Evolutionary conservation across 169 alveolate species (phyloP), one percentile per base, ranked within the genome.

Genomic region (Eimeria acervulina): DNA sequence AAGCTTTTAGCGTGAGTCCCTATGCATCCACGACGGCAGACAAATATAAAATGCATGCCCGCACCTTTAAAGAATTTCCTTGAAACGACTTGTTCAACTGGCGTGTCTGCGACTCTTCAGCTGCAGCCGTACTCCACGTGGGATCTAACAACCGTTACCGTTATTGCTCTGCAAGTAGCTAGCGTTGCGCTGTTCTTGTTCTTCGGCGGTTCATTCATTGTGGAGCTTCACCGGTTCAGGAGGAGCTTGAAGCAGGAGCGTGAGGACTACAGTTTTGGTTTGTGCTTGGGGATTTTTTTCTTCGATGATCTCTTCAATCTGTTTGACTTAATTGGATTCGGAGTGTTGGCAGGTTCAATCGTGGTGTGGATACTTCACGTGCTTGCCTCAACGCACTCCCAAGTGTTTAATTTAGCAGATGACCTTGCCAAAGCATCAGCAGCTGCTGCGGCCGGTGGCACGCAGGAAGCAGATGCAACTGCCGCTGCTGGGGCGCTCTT

Each of bases 131-230:
- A 80, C 90, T 26, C 70, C 63, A 80, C n/a, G 8, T 80, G 90
- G 90, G 90, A 80, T 38, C 36, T 28, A 40, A 80, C 68, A 42
- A 80, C 90, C 17, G 66, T 80, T 40, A 28, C 90, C 23, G 68
- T 51, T n/a, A 31, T 80, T n/a, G 90, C 90, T 47, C 44, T 80
- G 68, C 90, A 80, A 47, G 90, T 80, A 51, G 90, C 90, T n/a
- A 80, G 47, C 40, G 70, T n/a, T 21, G 68, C 90, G 70, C 66
- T 80, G n/a, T 28, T 80, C 47, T 21, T 80, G 90, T 80, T 80
- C 44, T 80, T 80, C 66, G 90, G 90, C 51, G 26, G 90, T 55
- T 80, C 90, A 44, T 80, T 80, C 42, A 44, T 80, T 42, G 90
- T 80, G 66, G 90, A 80, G 61, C 55, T 80, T 23, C 38, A 42